Evolutionary conservation across 768 basidiomycete genomes (phyloP).

Genomic region (Pleurotus cornucopiae): DNA sequence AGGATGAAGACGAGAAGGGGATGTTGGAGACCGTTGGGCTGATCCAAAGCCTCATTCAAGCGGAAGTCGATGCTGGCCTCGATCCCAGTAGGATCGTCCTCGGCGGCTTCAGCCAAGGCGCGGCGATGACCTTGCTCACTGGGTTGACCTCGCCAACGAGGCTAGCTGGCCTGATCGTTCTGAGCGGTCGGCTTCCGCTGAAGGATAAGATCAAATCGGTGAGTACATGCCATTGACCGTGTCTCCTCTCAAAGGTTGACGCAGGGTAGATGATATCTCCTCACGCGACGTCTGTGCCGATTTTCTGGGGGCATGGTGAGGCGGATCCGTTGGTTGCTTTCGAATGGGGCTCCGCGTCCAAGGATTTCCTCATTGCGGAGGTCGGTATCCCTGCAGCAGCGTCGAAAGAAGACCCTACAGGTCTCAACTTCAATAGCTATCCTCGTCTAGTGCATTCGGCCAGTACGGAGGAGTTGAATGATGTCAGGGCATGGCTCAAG

Average conservation of each 20-base stretch:
- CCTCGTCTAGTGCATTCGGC: constrained; percentile 11
- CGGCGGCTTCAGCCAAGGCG: constrained; percentile 48
- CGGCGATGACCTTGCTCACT: constrained; percentile 37
- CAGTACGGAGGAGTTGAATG: constrained; percentile 13
- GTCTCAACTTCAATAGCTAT: constrained; percentile 14
- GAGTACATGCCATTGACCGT: background rate
- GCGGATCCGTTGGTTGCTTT: constrained; percentile 14
- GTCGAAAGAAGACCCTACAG: constrained; percentile 3
- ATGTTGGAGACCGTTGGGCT: constrained; percentile 30
- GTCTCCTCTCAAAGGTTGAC: too few relatives aligned
- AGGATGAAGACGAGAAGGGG: constrained; percentile 30
- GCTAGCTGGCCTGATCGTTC: constrained; percentile 34
- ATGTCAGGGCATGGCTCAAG: constrained; percentile 14
- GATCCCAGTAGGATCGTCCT: constrained; percentile 38
- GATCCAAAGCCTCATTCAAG: constrained; percentile 35
- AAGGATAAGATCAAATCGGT: constrained; percentile 36
- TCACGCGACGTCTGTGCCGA: constrained; percentile 12
- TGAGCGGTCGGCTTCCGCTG: constrained; percentile 43
- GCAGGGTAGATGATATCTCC: constrained; percentile 12
- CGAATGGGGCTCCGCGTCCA: constrained; percentile 10
- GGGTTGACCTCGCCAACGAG: constrained; percentile 32
- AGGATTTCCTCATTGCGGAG: constrained; percentile 13
- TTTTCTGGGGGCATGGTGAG: constrained; percentile 21
- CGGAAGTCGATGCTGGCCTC: constrained; percentile 37
- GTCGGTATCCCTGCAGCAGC: constrained; percentile 11